Conservation (phyloP, 108 stramenopile species). For the Cyclostephanos tholiformis region DNA sequence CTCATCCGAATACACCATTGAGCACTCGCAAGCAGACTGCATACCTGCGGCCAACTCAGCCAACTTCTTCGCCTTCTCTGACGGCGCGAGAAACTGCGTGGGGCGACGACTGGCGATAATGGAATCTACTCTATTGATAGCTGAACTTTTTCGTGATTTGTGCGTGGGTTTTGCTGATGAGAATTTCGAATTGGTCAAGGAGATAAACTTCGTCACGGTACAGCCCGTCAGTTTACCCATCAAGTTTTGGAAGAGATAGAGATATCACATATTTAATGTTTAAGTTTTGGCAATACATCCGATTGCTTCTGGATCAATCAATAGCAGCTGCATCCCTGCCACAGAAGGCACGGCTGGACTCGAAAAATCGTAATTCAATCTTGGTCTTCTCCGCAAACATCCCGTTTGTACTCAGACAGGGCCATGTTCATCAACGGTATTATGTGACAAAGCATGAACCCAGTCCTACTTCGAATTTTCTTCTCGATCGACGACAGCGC, state of each 20-base stretch:
- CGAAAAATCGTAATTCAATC: too few species aligned
- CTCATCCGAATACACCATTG: conserved; percentile 4
- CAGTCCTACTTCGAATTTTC: conserved; percentile 33
- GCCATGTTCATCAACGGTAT: conserved; percentile 61
- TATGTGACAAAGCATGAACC: conserved; percentile 58
- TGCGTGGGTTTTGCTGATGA: conserved; percentile 29
- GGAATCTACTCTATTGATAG: conserved; percentile 39
- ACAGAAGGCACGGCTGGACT: too few species aligned
- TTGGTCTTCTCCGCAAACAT: conserved; percentile 18
- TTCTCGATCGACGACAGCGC: conserved; percentile 13
- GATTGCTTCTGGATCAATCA: too few species aligned
- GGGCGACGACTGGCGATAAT: conserved; percentile 35
- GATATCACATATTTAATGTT: not conserved
- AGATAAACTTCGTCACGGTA: conserved; percentile 22
- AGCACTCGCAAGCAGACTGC: conserved; percentile 16
- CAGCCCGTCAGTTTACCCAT: conserved; percentile 21
- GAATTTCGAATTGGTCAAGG: conserved; percentile 27
- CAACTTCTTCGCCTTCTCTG: conserved; percentile 40
- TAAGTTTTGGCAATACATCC: too few species aligned
- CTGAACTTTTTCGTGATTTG: conserved; percentile 28
- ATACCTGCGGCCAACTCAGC: conserved; percentile 39
- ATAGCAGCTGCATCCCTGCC: too few species aligned
- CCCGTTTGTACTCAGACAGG: conserved; percentile 42
- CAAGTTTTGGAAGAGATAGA: conserved; percentile 35
- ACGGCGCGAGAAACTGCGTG: conserved; percentile 46